A percentile compares a stretch with the other conserved stretches of the same genome.
These are phyloP conservation scores for Entomophthora muscae DNA, from an alignment of 371 early-diverging fungal species.

Conservation along the genomic window DNA sequence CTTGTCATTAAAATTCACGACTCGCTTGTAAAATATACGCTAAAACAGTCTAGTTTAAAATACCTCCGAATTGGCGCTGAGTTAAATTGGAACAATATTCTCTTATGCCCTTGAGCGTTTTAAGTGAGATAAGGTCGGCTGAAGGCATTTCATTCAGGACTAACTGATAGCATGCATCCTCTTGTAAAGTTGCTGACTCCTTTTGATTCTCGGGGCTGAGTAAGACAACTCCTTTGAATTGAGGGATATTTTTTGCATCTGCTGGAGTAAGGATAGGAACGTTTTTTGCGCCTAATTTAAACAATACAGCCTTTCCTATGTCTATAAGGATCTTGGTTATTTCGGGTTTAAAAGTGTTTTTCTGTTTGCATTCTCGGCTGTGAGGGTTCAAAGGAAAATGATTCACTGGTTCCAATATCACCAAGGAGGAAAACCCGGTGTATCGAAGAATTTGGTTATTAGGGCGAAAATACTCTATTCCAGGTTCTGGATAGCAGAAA, in stretches of 20 bases:
- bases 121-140: neutral
- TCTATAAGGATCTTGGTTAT: neutral
- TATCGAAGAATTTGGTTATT: neutral
- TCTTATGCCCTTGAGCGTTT: neutral
- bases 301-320: neutral
- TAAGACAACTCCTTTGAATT: neutral
- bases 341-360: neutral
- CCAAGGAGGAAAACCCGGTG: neutral
- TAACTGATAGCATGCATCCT: neutral
- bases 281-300: neutral
- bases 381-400: neutral
- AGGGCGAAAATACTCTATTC: neutral
- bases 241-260: neutral
- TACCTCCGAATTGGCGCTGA: neutral
- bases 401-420: neutral
- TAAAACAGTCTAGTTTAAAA: neutral
- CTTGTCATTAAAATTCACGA: too few relatives aligned
- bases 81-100: neutral
- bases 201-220: too few relatives aligned
- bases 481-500: neutral
- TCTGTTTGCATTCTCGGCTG: neutral
- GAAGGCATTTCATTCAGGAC: neutral
- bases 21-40: too few relatives aligned
- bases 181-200: too few relatives aligned
- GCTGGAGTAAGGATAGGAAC: neutral